A percentile compares a stretch with the other conserved stretches of the same genome.
phyloP scores from a whole-genome alignment of 208 protist genomes.

The Acanthamoeba lenticulata region DNA sequence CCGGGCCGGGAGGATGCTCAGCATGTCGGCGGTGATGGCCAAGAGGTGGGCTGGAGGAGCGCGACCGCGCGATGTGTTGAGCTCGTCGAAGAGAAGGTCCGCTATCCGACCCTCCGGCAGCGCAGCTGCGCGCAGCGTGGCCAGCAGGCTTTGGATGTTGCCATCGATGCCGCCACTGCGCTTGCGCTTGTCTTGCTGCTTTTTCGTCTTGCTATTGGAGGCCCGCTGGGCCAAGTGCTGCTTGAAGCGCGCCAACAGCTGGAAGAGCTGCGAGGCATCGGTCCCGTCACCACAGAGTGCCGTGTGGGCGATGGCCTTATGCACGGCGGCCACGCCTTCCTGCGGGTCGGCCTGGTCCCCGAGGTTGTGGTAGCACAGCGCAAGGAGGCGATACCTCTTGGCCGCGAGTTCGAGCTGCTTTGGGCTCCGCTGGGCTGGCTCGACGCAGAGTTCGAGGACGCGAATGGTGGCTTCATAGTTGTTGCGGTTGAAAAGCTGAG shows the following conservation, averaged over 20 bases:
- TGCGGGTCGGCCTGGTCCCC: not conserved
- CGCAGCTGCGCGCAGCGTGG: not conserved
- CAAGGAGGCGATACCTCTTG: not conserved
- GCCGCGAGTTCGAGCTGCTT: conserved; percentile 23
- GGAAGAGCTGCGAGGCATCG: not conserved
- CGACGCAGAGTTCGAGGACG: not conserved
- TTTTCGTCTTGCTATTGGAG: not conserved
- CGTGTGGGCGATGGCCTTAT: conserved; percentile 23
- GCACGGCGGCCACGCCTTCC: not conserved
- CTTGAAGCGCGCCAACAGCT: conserved; percentile 49
- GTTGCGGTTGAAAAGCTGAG: conserved; percentile 4
- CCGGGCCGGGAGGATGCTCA: not conserved
- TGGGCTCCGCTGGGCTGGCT: not conserved
- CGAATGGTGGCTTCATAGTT: not conserved
- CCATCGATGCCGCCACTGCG: not conserved
- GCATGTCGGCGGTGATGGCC: not conserved
- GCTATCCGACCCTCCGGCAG: not conserved
- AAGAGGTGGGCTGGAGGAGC: not conserved
- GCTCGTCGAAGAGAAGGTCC: conserved; percentile 25
- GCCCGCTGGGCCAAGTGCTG: not conserved
- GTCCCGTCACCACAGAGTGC: not conserved
- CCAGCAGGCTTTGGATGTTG: not conserved
- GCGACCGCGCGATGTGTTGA: not conserved
- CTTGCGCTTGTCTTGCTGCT: not conserved
- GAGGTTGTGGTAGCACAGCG: not conserved